Conservation (phyloP, 805 yeast genomes). For the Myxozyma mucilagina region DNA sequence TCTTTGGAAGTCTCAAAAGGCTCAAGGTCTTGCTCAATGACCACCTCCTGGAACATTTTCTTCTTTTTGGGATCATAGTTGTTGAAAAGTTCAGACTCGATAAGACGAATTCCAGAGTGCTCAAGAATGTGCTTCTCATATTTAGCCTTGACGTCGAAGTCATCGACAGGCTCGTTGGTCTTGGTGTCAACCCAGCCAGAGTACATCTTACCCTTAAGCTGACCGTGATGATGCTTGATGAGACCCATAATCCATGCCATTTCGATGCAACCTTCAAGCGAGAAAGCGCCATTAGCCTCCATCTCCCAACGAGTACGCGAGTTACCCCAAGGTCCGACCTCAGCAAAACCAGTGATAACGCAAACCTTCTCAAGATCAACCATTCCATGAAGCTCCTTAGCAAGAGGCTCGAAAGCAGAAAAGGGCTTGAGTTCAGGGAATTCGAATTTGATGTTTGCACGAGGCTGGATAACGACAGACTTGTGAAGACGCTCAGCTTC, state of each 20-base stretch:
- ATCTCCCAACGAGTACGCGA: conserved; percentile 99
- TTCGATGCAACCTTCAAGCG: conserved; percentile 96
- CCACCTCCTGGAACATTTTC: conserved; percentile 90
- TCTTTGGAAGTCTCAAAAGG: conserved; percentile 94
- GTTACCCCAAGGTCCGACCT: conserved; percentile 99
- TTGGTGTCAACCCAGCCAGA: conserved; percentile 98
- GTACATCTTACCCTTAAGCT: conserved; percentile 76
- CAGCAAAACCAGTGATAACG: conserved; percentile 97
- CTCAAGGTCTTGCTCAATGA: conserved; percentile 93
- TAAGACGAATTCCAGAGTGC: conserved; percentile 94
- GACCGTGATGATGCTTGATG: conserved; percentile 92
- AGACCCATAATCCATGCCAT: conserved; percentile 99
- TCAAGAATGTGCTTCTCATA: conserved; percentile 86
- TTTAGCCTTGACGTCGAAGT: conserved; percentile 86
- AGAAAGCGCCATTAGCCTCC: conserved; percentile 94
- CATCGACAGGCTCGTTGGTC: conserved; percentile 90
- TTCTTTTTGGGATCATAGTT: conserved; percentile 96
- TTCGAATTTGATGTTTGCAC: conserved; percentile 89
- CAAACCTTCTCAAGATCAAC: conserved; percentile 87
- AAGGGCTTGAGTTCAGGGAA: conserved; percentile 87
- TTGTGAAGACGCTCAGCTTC: conserved; percentile 83
- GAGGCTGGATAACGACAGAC: conserved; percentile 78
- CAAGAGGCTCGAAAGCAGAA: conserved; percentile 53
- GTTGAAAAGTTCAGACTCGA: conserved; percentile 90
- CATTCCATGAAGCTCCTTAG: conserved; percentile 73